Base-by-base conservation (phyloP, 2,329 filamentous ascomycete species). In the Lecanicillium sp. region DNA sequence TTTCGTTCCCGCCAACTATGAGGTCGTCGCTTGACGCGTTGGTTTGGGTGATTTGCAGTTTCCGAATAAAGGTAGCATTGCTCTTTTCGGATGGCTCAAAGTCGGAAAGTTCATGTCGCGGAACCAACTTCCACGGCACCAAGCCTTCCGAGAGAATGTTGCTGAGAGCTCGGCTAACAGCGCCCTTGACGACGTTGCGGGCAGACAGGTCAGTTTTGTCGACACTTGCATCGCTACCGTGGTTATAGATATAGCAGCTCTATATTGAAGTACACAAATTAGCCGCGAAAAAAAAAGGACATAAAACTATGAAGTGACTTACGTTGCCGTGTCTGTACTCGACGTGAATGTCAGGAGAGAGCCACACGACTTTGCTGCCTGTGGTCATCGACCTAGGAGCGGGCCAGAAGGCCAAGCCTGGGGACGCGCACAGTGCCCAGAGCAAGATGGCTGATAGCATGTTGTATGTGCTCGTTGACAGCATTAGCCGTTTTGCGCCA, bases 71-170 rank as follows among this genome's bases (percentile, higher is more conserved):
- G 2, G 54, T 66, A 45, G 68, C 62, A 7, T 60, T 56, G 18
- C 44, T 44, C 20, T 60, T 51, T 10, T 62, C 54, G 7, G 59
- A 55, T 0, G 84, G 83, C 56, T 87, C 81, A 43, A 74, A 79
- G 14, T 70, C 49, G 40, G 70, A 66, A 46, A 75, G 68, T 15
- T 78, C 70, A 45, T 76, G 69, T 15, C 79, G 71, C 11, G 72
- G 68, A 47, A 81, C 69, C 39, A 87, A 72, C 59, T 79, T 84
- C 82, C 83, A 88, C 1, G 84, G 84, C n/a, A 84, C 71, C 39
- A 86, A 76, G 45, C 71, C 75, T 42, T 77, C 65, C 17, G 69
- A 59, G 56, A 85, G 81, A 33, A 87, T 72, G 33, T 68, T 72
- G n/a, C 66, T 57, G 46, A 77, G 61, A 3, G 79, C 68, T 31